Base-by-base conservation (phyloP, 495 filamentous ascomycete species). In the Annulohypoxylon moriforme region DNA sequence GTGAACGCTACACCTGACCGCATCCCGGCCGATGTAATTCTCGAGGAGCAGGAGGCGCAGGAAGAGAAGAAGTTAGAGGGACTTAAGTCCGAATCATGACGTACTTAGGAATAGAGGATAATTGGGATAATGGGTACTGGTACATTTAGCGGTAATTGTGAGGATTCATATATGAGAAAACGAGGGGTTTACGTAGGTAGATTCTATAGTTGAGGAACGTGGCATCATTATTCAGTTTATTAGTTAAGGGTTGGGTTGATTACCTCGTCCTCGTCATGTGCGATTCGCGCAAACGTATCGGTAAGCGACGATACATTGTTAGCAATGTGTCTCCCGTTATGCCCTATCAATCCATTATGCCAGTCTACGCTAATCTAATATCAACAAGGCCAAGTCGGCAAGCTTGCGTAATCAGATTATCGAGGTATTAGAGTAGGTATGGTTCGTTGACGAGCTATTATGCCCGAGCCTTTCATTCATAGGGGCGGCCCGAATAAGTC, bases 401-500 rank as follows among this genome's bases (percentile, higher is more conserved):
- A 20, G 27, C n/a, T 61, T 2, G 16, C 18, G 20, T 27, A 38
- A 27, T 16, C n/a, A 52, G 46, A n/a, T n/a, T 29, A 6, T 29
- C 3, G 6, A 29, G 27, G n/a, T n/a, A n/a, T n/a, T n/a, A n/a
- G n/a, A n/a, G n/a, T n/a, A n/a, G 9, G 31, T 40, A 40, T 36
- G 29, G 16, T 36, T 27, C 27, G 34, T 46, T 33, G 18, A 46
- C 42, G 22, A 20, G 22, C 2, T 18, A 25, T 25, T 25, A 27
- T 22, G 25, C 22, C 31, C 58, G 47, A 38, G 7, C 4, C 1
- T 47, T 20, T 10, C n/a, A 10, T 13, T 78, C 63, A 77, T 29
- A 83, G 62, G 55, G 77, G 79, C 31, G 85, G 85, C 14, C 89
- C 89, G 78, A 88, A 87, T 1, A 82, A 64, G 76, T 90, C 89